Base-by-base conservation (phyloP, 1,284 basidiomycete genomes). In the Stygiomarasmius scandens region DNA sequence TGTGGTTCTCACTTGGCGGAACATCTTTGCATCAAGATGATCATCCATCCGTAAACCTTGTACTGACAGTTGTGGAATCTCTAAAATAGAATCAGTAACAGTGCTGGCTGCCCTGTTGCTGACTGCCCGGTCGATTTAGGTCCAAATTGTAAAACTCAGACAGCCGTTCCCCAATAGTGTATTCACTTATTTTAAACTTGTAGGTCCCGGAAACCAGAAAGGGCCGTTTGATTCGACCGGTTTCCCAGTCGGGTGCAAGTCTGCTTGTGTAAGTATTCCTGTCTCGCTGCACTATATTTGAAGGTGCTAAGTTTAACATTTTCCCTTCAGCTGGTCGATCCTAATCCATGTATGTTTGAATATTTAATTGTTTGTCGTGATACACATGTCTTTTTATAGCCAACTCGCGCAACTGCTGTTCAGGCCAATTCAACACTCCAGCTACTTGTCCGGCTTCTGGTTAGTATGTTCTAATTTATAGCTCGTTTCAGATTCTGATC, bases 241-340 rank as follows among this genome's bases (percentile, higher is more conserved):
- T 5, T 77, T 78, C 66, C 77, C 80, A 5, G 78, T 86, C 1
- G 86, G 85, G 3, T 88, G 86, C 73, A 82, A 81, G 67, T 81
- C 78, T 52, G 81, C 86, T 1, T 89, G 86, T 68, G 55, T 50
- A 46, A 34, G 58, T 63, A 27, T 52, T 38, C n/a, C 41, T 49
- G 34, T 49, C 51, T 29, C n/a, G 25, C 5, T 34, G 8, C 24
- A 24, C 4, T 14, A 34, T 32, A 16, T 52, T 11, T 14, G 14
- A 14, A 34, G 23, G 3, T 44, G 16, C 11, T 19, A 12, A 11
- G 24, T 34, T 20, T 48, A 34, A 8, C 32, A 34, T 41, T n/a
- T 41, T 41, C 16, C 8, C 16, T n/a, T 19, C n/a, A 41, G 38
- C 16, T 41, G 38, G 38, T 41, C 14, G 38, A 41, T 69, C 38